phyloP scores from a whole-genome alignment of 2,329 filamentous ascomycete species.

The Sporothrix mexicana region DNA sequence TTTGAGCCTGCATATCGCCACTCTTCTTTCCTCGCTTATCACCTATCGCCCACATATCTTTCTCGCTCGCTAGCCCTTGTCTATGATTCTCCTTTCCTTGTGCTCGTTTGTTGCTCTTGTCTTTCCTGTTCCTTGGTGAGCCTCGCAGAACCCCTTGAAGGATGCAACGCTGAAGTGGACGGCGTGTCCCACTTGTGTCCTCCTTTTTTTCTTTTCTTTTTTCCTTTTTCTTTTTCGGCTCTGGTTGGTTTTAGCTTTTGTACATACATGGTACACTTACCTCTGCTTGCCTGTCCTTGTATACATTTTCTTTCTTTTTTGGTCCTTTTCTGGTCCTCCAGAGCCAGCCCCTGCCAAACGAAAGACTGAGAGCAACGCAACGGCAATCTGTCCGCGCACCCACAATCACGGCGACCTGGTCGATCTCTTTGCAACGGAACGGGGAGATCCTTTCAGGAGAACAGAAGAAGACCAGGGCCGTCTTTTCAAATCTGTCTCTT shows the following conservation, averaged over 20 bases:
- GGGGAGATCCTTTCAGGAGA: background rate
- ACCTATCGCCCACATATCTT: background rate
- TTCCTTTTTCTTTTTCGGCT: background rate
- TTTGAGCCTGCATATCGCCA: background rate
- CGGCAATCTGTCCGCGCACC: background rate
- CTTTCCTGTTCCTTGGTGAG: background rate
- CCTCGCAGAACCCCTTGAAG: background rate
- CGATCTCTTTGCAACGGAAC: conserved; percentile 5
- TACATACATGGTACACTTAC: too few relatives aligned
- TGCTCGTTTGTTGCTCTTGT: background rate
- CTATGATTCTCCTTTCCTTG: too few relatives aligned
- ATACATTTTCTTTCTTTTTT: conserved; percentile 10
- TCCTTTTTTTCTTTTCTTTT: conserved; percentile 19
- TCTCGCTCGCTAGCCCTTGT: background rate
- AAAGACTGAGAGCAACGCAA: background rate
- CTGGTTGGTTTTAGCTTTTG: background rate
- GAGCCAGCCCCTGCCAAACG: background rate
- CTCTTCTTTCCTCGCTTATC: background rate
- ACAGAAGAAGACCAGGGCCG: too few relatives aligned
- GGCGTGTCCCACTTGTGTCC: background rate
- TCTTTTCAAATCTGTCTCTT: background rate
- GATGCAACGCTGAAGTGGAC: conserved; percentile 4
- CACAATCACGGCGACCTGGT: background rate
- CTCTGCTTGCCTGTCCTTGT: background rate
- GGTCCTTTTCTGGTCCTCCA: background rate